Conservation (phyloP, 78 protist species). For the Guillardia theta region DNA sequence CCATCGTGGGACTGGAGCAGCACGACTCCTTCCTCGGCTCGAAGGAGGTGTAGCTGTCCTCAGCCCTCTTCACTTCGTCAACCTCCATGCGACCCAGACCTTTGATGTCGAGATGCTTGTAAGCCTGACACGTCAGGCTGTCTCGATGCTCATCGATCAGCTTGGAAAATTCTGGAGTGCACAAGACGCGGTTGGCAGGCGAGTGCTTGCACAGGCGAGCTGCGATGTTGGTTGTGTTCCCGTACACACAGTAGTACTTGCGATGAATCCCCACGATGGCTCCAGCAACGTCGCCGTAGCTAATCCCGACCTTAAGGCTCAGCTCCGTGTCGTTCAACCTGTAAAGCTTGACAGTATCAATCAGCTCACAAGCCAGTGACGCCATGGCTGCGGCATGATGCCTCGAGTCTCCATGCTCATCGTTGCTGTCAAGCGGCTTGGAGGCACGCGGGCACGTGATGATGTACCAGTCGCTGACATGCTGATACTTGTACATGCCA, state of each 20-base stretch:
- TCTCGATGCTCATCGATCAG: no score
- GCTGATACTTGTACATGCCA: slow-evolving; percentile 7
- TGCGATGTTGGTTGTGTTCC: slow-evolving; percentile 87
- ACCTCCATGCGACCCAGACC: not conserved
- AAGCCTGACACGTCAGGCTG: no score
- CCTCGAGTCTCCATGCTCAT: not conserved
- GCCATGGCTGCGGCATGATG: not conserved
- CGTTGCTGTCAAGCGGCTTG: not conserved
- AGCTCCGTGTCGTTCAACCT: not conserved
- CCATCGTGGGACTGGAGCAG: no score
- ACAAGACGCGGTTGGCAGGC: no score
- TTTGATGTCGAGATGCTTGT: not conserved
- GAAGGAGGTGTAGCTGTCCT: no score
- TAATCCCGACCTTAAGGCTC: slow-evolving; percentile 69
- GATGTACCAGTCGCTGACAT: not conserved
- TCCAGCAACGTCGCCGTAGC: slow-evolving; percentile 74
- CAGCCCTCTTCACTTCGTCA: no score
- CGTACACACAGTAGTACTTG: slow-evolving; percentile 76
- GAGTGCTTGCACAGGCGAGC: slow-evolving; percentile 59
- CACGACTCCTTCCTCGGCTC: no score
- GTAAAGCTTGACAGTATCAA: not conserved
- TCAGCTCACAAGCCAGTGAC: not conserved
- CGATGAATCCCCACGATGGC: slow-evolving; percentile 77
- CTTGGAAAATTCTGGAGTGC: no score
- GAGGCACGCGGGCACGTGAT: not conserved